phyloP scores from a whole-genome alignment of 164 flowering plant species.

The Vitis riparia region DNA sequence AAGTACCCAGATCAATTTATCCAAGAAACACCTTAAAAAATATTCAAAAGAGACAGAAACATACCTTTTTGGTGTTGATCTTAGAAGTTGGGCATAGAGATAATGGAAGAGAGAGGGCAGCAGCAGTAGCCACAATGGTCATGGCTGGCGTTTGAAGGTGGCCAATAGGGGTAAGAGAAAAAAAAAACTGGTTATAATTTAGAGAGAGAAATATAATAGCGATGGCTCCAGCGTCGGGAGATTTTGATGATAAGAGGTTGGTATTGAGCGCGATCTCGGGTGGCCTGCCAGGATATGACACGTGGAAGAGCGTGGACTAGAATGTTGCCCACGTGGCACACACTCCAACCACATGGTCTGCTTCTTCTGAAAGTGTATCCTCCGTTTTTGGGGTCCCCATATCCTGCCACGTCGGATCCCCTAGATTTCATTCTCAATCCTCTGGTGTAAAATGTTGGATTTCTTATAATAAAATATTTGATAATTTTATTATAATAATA shows the following conservation, averaged over 20 bases:
- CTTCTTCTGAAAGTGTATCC: too few species aligned
- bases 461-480: too few species aligned
- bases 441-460: too few species aligned
- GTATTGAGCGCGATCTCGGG: conserved; percentile 57
- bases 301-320: conserved; percentile 43
- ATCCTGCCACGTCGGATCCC: conserved; percentile 9
- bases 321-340: conserved; percentile 40
- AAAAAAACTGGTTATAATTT: conserved; percentile 1
- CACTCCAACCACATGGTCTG: conserved; percentile 46
- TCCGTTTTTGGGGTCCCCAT: too few species aligned
- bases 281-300: conserved; percentile 52
- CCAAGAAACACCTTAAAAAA: background rate
- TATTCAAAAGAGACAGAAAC: background rate
- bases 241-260: conserved; percentile 66
- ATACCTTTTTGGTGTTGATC: conserved; percentile 54
- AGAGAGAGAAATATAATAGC: conserved; percentile 20
- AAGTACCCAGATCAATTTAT: background rate
- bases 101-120: conserved; percentile 58
- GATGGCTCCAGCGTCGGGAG: background rate
- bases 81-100: conserved; percentile 40
- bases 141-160: conserved; percentile 39
- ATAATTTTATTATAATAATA: too few species aligned
- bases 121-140: conserved; percentile 54
- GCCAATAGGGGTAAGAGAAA: conserved; percentile 1
- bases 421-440: conserved; percentile 23